Conservation (phyloP, 352 stramenopile genomes). For the Elongisporangium anandrum region DNA sequence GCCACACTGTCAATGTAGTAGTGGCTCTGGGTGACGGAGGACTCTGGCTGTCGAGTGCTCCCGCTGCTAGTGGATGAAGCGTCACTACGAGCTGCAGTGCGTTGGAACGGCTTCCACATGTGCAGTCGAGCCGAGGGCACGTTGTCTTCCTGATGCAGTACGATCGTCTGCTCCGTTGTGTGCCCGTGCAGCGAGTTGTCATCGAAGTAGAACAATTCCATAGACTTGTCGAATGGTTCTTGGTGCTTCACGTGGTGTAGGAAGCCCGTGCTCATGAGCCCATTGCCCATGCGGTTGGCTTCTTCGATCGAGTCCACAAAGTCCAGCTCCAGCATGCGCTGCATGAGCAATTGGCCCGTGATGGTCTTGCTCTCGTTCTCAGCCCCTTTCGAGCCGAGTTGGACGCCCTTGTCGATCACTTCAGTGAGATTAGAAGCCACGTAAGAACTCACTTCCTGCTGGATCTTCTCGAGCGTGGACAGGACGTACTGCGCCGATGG, state of each 20-base stretch:
- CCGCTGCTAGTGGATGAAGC: not conserved
- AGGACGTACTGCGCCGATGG: constrained; percentile 50
- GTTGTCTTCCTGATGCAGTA: not conserved
- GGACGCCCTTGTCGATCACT: constrained; percentile 21
- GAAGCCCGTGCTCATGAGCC: constrained; percentile 59
- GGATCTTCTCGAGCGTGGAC: constrained; percentile 37
- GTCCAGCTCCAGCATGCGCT: constrained; percentile 56
- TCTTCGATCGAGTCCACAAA: constrained; percentile 45
- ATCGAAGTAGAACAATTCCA: constrained; percentile 53
- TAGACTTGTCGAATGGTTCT: constrained; percentile 38
- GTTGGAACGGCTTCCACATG: not conserved
- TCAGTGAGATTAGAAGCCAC: constrained; percentile 30
- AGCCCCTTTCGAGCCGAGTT: constrained; percentile 18
- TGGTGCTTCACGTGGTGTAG: constrained; percentile 53
- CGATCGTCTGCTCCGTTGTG: not conserved
- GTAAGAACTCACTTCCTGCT: constrained; percentile 38
- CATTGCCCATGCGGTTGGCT: constrained; percentile 49
- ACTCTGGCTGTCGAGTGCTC: not conserved
- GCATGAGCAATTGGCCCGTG: constrained; percentile 43
- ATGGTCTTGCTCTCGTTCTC: constrained; percentile 23
- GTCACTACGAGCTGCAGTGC: not conserved
- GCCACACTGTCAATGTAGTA: constrained; percentile 4
- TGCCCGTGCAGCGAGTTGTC: constrained; percentile 21
- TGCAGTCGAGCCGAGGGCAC: not conserved
- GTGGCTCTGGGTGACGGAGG: not conserved